Conservation (phyloP, 2,329 filamentous ascomycete species). For the Didymellaceae sp. region DNA sequence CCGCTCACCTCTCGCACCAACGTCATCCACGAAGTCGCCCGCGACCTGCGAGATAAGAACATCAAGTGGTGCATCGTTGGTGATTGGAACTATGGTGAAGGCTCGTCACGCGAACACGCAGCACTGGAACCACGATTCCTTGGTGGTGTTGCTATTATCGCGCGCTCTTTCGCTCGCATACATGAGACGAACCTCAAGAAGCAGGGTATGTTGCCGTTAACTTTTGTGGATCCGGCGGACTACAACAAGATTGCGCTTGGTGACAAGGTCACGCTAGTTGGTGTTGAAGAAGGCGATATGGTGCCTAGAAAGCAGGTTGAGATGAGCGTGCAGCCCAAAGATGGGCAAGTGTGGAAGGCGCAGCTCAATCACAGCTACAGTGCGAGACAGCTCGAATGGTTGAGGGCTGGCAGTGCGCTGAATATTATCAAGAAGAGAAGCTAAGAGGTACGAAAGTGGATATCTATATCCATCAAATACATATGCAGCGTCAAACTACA, state of each 20-base stretch:
- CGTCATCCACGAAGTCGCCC: constrained; percentile 39
- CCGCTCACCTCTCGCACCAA: constrained; percentile 17
- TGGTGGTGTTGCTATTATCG: constrained; percentile 31
- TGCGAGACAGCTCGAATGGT: constrained; percentile 41
- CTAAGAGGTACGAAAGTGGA: too few species aligned
- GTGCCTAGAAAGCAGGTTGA: constrained; percentile 19
- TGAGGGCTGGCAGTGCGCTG: constrained; percentile 46
- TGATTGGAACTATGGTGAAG: constrained; percentile 42
- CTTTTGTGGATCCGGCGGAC: constrained; percentile 24
- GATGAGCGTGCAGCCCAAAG: constrained; percentile 36
- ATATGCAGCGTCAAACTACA: too few species aligned
- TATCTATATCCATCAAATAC: too few species aligned
- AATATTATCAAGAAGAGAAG: constrained; percentile 38
- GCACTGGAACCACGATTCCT: constrained; percentile 36
- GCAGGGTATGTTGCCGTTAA: constrained; percentile 39
- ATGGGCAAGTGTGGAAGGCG: constrained; percentile 37
- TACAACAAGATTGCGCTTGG: constrained; percentile 28
- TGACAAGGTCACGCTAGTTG: constrained; percentile 26
- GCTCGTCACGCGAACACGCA: constrained; percentile 16
- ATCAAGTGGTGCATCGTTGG: constrained; percentile 45
- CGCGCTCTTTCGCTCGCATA: constrained; percentile 37
- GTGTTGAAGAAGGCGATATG: constrained; percentile 22
- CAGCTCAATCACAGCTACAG: constrained; percentile 45
- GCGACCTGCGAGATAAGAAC: constrained; percentile 25
- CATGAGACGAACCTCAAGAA: constrained; percentile 43